Conservation (phyloP, 139 green algal species). For the Coelastrella sp. region DNA sequence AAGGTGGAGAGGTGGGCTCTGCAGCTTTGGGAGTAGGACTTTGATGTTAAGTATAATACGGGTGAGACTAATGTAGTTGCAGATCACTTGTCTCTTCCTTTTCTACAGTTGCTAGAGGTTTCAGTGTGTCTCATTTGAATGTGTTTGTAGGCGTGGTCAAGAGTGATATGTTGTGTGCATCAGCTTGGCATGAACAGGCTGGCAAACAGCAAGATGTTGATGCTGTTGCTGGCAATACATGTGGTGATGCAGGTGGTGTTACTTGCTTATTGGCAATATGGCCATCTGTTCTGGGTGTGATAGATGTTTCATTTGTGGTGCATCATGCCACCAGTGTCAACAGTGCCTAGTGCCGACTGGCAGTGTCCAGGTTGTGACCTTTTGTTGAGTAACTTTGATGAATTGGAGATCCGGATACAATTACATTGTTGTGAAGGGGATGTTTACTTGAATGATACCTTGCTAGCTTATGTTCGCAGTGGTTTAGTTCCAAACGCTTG, state of each 20-base stretch:
- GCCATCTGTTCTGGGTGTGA: not conserved
- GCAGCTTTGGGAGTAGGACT: slow-evolving; percentile 42
- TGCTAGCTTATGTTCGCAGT: slow-evolving; percentile 18
- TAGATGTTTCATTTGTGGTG: too few relatives aligned
- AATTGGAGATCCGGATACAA: not conserved
- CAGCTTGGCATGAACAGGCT: slow-evolving; percentile 28
- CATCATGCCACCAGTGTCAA: too few relatives aligned
- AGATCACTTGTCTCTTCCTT: slow-evolving; percentile 39
- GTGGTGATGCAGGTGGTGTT: slow-evolving; percentile 11
- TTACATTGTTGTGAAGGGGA: not conserved
- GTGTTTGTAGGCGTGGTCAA: not conserved
- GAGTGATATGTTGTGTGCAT: not conserved
- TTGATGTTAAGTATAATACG: slow-evolving; percentile 40
- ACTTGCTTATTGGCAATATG: slow-evolving; percentile 48
- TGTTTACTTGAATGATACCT: not conserved
- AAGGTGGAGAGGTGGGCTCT: slow-evolving; percentile 5
- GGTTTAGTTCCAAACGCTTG: not conserved
- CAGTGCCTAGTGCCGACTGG: too few relatives aligned
- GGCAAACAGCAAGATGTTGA: slow-evolving; percentile 17
- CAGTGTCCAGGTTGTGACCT: slow-evolving; percentile 28
- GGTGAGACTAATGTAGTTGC: slow-evolving; percentile 45
- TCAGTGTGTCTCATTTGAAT: not conserved
- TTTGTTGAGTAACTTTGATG: slow-evolving; percentile 32
- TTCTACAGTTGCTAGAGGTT: not conserved
- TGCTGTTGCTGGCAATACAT: not conserved